These are phyloP conservation scores for Fraxinus cuspidata DNA, from an alignment of 257 asterid species.

Conservation along the genomic window DNA sequence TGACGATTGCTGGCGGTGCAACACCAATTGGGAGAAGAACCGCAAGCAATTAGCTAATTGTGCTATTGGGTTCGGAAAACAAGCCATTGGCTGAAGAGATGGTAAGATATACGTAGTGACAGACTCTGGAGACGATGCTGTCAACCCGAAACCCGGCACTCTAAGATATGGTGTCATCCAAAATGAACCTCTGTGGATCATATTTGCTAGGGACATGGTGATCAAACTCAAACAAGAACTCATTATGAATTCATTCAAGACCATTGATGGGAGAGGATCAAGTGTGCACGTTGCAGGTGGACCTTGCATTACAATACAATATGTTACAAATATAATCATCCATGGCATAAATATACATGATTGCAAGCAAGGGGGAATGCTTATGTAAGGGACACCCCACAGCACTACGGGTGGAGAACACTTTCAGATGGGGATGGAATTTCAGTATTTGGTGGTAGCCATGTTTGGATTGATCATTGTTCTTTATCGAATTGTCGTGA, in stretches of 20 bases:
- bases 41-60: slow-evolving; percentile 73
- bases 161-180: slow-evolving; percentile 73
- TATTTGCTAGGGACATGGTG: slow-evolving; percentile 65
- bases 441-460: slow-evolving; percentile 77
- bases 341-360: slow-evolving; percentile 78
- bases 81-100: slow-evolving; percentile 74
- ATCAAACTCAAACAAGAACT: slow-evolving; percentile 74
- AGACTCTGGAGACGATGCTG: too few species aligned
- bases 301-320: slow-evolving; percentile 76
- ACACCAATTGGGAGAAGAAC: slow-evolving; percentile 68
- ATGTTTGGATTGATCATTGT: slow-evolving; percentile 87
- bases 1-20: slow-evolving; percentile 95
- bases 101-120: slow-evolving; percentile 73
- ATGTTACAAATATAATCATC: slow-evolving; percentile 73
- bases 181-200: too few species aligned
- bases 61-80: slow-evolving; percentile 84
- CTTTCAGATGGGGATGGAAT: too few species aligned
- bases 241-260: slow-evolving; percentile 81
- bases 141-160: slow-evolving; percentile 75
- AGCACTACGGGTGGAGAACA: slow-evolving; percentile 72
- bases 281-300: slow-evolving; percentile 87
- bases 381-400: slow-evolving; percentile 77
- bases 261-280: slow-evolving; percentile 80
- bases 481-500: slow-evolving; percentile 73
- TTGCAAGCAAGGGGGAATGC: slow-evolving; percentile 87